Evolutionary conservation across 805 yeast genomes (phyloP).

Genomic region (Candida peoriensis): DNA sequence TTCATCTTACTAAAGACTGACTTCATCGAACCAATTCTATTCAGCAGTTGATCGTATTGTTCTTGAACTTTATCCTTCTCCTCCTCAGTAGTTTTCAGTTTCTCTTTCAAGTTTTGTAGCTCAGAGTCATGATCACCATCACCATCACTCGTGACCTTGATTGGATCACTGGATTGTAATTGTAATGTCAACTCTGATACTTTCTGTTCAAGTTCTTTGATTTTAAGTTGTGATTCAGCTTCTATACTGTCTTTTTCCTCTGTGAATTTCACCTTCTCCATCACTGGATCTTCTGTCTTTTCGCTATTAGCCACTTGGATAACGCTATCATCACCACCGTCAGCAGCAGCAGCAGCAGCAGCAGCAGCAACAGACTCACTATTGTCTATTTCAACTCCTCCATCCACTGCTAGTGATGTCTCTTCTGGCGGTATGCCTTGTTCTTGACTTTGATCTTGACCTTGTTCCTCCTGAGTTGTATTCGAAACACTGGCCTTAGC

Average conservation of each 20-base stretch:
- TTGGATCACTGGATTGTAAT: conserved; percentile 2
- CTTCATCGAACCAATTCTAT: conserved; percentile 68
- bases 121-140: conserved; percentile 8
- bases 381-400: background rate
- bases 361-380: background rate
- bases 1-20: conserved; percentile 69
- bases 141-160: conserved; percentile 4
- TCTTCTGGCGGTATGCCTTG: too few relatives aligned
- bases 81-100: conserved; percentile 32
- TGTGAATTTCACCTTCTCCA: too few relatives aligned
- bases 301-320: conserved; percentile 2
- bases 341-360: conserved; percentile 7
- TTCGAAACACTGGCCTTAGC: background rate
- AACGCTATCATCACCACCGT: too few relatives aligned
- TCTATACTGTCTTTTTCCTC: conserved; percentile 1
- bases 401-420: conserved; percentile 3
- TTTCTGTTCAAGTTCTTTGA: conserved; percentile 9
- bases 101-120: conserved; percentile 17
- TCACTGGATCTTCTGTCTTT: conserved; percentile 6
- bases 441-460: too few relatives aligned
- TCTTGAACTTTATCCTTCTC: conserved; percentile 56
- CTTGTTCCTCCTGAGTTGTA: too few relatives aligned
- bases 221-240: conserved; percentile 1
- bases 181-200: conserved; percentile 10
- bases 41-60: conserved; percentile 57